phyloP scores from a whole-genome alignment of 331 rosid species.

The Acacia concinna region DNA sequence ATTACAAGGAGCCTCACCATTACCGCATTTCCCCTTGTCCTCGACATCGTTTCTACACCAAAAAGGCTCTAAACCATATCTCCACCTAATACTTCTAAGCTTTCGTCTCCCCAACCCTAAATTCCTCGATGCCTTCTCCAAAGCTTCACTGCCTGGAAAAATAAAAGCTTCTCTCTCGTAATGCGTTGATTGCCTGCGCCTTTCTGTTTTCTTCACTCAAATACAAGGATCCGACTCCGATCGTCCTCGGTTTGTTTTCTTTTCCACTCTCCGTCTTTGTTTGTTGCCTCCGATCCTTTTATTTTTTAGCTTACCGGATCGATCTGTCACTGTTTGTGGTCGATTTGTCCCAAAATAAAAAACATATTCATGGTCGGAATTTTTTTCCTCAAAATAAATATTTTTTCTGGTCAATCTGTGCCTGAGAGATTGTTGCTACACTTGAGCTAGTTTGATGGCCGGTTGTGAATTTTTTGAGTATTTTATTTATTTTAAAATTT shows the following conservation, averaged over 20 bases:
- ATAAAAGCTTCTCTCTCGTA: conserved; percentile 4
- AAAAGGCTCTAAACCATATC: conserved; percentile 30
- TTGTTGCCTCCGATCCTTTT: conserved; percentile 44
- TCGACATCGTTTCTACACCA: not conserved
- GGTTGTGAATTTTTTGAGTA: conserved; percentile 5
- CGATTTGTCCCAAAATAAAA: not conserved
- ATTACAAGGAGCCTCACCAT: conserved; percentile 34
- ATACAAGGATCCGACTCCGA: conserved; percentile 41
- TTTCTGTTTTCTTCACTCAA: conserved; percentile 23
- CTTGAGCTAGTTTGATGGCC: conserved; percentile 27
- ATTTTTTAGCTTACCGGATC: conserved; percentile 29
- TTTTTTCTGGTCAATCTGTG: conserved; percentile 16
- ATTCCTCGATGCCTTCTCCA: conserved; percentile 23
- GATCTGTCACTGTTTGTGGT: conserved; percentile 52
- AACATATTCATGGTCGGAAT: not conserved
- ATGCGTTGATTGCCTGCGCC: conserved; percentile 18
- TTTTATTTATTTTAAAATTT: not conserved
- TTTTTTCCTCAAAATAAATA: not conserved
- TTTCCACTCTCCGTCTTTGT: conserved; percentile 1
- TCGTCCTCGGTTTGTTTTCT: conserved; percentile 22
- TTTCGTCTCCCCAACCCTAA: conserved; percentile 35
- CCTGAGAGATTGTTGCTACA: conserved; percentile 14
- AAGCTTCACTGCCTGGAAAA: conserved; percentile 24
- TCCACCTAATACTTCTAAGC: conserved; percentile 38
- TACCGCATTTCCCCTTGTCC: conserved; percentile 39